Evolutionary conservation across 257 asterid genomes (phyloP).

Genomic region (Buddleja alternifolia): DNA sequence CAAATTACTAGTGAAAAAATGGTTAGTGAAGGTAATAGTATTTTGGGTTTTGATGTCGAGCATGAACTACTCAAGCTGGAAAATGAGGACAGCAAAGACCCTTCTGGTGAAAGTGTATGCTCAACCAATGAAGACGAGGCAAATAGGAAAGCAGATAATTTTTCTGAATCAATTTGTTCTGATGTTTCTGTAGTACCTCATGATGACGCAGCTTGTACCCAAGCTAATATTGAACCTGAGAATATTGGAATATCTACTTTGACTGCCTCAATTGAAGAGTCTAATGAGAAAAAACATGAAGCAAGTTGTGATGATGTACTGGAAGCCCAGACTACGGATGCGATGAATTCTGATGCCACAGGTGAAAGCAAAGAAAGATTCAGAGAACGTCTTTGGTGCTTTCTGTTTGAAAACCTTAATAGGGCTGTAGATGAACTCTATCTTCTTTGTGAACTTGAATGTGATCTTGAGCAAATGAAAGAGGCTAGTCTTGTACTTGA

Average conservation of each 20-base stretch:
- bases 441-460: slow-evolving; percentile 97
- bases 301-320: slow-evolving; percentile 43
- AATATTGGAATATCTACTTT: slow-evolving; percentile 35
- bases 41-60: slow-evolving; percentile 36
- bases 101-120: slow-evolving; percentile 27
- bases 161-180: slow-evolving; percentile 25
- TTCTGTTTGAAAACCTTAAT: slow-evolving; percentile 96
- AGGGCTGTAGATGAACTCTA: slow-evolving; percentile 97
- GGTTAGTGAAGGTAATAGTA: slow-evolving; percentile 35
- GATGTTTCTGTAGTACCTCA: slow-evolving; percentile 34
- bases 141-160: slow-evolving; percentile 21
- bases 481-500: slow-evolving; percentile 97
- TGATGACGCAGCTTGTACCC: slow-evolving; percentile 35
- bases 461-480: slow-evolving; percentile 91
- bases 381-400: slow-evolving; percentile 98
- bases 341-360: slow-evolving; percentile 43
- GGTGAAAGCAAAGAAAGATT: slow-evolving; percentile 94
- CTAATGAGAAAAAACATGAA: slow-evolving; percentile 32
- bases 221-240: slow-evolving; percentile 39
- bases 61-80: slow-evolving; percentile 33
- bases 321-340: slow-evolving; percentile 41
- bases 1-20: slow-evolving; percentile 47
- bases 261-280: slow-evolving; percentile 41
- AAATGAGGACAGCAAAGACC: slow-evolving; percentile 24
- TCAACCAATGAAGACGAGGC: slow-evolving; percentile 39